Conservation (phyloP, 495 filamentous ascomycete species). For the Tuber magnatum region DNA sequence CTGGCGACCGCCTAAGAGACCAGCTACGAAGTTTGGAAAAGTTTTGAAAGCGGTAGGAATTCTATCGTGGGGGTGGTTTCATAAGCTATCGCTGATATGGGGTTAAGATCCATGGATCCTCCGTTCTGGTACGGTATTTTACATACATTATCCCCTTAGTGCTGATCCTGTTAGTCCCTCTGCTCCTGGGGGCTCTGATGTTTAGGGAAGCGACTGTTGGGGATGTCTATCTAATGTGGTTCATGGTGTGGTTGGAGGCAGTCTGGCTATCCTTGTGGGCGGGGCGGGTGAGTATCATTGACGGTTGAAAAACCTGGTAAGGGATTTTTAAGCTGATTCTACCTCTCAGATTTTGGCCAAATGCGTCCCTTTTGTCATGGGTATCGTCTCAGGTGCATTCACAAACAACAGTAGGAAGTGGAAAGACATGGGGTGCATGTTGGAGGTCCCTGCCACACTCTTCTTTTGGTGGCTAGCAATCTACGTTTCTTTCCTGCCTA, state of each 20-base stretch:
- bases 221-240: slow-evolving; percentile 74
- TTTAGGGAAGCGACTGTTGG: slow-evolving; percentile 63
- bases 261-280: slow-evolving; percentile 91
- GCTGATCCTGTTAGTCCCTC: slow-evolving; percentile 66
- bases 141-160: slow-evolving; percentile 76
- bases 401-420: slow-evolving; percentile 86
- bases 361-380: slow-evolving; percentile 60
- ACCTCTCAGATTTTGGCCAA: slow-evolving; percentile 59
- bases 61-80: slow-evolving; percentile 40
- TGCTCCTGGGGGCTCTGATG: slow-evolving; percentile 66
- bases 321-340: not conserved
- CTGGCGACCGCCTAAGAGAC: slow-evolving; percentile 63
- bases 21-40: slow-evolving; percentile 54
- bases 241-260: slow-evolving; percentile 88
- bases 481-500: slow-evolving; percentile 62
- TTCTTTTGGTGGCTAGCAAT: slow-evolving; percentile 92
- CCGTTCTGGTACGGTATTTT: slow-evolving; percentile 73
- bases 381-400: slow-evolving; percentile 62
- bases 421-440: slow-evolving; percentile 76
- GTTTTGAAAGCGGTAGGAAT: slow-evolving; percentile 50
- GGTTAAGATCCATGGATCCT: slow-evolving; percentile 59
- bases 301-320: not conserved
- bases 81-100: slow-evolving; percentile 52
- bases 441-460: slow-evolving; percentile 77
- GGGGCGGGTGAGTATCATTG: slow-evolving; percentile 50